A percentile compares a stretch with the other conserved stretches of the same genome.
Evolutionary conservation across 177 flowering plant species (phyloP).

Genomic region (Telopea speciosissima): DNA sequence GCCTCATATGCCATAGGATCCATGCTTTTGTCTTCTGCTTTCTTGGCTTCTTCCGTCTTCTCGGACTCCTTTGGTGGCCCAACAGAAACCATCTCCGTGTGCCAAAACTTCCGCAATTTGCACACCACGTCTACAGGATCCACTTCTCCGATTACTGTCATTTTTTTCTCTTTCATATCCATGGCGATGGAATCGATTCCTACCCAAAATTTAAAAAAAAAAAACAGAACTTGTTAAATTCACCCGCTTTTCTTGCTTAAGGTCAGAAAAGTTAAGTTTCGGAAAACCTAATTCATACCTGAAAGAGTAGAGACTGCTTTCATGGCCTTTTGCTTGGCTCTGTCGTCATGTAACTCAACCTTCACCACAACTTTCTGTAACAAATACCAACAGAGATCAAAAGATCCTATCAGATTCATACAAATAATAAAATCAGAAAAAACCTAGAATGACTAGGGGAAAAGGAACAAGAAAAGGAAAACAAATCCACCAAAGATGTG

Average conservation of each 20-base stretch:
- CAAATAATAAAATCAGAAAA: neutral
- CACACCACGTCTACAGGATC: constrained; percentile 61
- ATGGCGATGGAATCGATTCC: constrained; percentile 68
- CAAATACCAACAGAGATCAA: neutral
- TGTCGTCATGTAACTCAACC: constrained; percentile 68
- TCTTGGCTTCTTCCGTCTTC: constrained; percentile 10
- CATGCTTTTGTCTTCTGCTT: too few species aligned
- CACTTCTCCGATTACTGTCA: constrained; percentile 8
- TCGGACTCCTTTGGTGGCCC: constrained; percentile 69
- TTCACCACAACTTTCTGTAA: constrained; percentile 67
- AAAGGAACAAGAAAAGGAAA: neutral
- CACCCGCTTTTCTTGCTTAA: neutral
- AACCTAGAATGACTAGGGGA: neutral
- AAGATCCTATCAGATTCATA: constrained; percentile 19
- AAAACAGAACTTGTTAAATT: neutral
- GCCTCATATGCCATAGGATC: constrained; percentile 52
- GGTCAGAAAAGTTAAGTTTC: neutral
- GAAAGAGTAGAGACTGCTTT: constrained; percentile 60
- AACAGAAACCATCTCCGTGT: constrained; percentile 47
- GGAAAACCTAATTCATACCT: constrained; percentile 29
- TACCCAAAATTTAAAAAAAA: constrained; percentile 6
- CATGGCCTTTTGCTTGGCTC: constrained; percentile 66
- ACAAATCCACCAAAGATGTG: too few species aligned
- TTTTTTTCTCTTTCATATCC: constrained; percentile 66
- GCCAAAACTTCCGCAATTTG: constrained; percentile 60